Percentiles rank a stretch among this genome's conserved stretches.
Conservation (phyloP, 176 grass and related monocot species). For the Cocos nucifera region DNA sequence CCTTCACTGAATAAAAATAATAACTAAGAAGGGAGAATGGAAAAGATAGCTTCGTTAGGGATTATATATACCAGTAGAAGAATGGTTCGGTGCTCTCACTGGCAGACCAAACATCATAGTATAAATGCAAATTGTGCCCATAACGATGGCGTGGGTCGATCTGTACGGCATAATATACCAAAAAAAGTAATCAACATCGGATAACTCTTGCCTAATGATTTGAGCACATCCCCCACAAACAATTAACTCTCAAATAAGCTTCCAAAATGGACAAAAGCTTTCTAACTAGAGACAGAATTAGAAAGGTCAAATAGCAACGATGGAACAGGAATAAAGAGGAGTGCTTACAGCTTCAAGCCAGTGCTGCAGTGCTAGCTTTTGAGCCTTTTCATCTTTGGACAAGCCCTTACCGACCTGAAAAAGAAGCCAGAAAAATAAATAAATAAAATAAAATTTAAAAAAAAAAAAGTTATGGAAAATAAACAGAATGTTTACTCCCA, state of each 20-base stretch:
- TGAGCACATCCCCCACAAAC: too few species aligned
- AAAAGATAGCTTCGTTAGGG: not conserved
- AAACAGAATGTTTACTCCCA: too few species aligned
- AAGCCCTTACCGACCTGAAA: conserved; percentile 79
- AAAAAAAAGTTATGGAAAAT: too few species aligned
- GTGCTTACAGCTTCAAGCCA: conserved; percentile 86
- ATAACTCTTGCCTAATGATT: too few species aligned
- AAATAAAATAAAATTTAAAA: too few species aligned
- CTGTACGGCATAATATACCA: conserved; percentile 16
- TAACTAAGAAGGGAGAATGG: not conserved
- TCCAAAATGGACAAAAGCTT: too few species aligned
- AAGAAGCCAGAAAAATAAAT: not conserved
- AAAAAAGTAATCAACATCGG: conserved; percentile 4
- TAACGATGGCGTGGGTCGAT: conserved; percentile 97
- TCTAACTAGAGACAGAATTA: too few species aligned
- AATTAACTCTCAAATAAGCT: too few species aligned
- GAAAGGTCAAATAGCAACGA: too few species aligned
- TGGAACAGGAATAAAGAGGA: not conserved
- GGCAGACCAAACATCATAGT: conserved; percentile 80
- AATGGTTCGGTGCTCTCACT: conserved; percentile 85
- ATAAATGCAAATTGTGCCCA: conserved; percentile 88
- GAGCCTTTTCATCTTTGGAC: conserved; percentile 86
- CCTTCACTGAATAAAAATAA: not conserved
- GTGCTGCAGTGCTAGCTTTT: conserved; percentile 80
- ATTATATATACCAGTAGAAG: conserved; percentile 72